Evolutionary conservation across 2,329 filamentous ascomycete genomes (phyloP).

Genomic region (Dothideomycetes sp.): DNA sequence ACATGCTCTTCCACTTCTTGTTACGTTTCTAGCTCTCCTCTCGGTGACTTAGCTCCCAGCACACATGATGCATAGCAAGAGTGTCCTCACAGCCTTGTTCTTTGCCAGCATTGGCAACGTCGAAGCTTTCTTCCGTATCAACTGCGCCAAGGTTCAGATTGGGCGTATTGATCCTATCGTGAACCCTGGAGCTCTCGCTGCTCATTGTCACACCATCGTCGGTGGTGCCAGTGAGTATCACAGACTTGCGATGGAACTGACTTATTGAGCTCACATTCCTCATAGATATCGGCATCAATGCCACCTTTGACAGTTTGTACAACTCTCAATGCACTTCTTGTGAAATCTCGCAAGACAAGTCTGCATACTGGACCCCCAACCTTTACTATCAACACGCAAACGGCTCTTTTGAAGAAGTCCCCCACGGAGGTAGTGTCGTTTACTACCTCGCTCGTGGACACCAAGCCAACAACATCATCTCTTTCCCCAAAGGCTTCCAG

Average conservation of each 20-base stretch:
- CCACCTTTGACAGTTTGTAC: constrained; percentile 17
- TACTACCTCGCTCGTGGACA: constrained; percentile 24
- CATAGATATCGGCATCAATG: constrained; percentile 18
- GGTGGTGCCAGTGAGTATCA: constrained; percentile 25
- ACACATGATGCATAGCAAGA: constrained; percentile 1
- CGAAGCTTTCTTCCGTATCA: constrained; percentile 30
- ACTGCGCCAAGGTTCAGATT: constrained; percentile 26
- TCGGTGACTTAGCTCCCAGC: not conserved
- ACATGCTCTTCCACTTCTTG: no score
- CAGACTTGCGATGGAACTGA: not conserved
- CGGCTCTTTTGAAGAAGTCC: constrained; percentile 26
- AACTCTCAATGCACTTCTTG: constrained; percentile 23
- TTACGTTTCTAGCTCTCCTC: not conserved
- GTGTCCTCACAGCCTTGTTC: not conserved
- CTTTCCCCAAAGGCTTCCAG: constrained; percentile 20
- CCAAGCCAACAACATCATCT: constrained; percentile 16
- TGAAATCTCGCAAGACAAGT: constrained; percentile 28
- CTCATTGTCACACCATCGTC: constrained; percentile 26
- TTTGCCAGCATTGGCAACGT: constrained; percentile 11
- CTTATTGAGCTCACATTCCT: constrained; percentile 2
- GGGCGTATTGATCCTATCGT: constrained; percentile 30
- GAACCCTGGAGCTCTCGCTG: constrained; percentile 24
- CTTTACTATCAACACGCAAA: constrained; percentile 29
- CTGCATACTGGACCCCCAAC: constrained; percentile 30
- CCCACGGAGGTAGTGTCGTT: constrained; percentile 20